Percentiles rank a stretch among this genome's conserved stretches.
Evolutionary conservation across 2,329 filamentous ascomycete species (phyloP).

Genomic region (Juglanconis oblonga): DNA sequence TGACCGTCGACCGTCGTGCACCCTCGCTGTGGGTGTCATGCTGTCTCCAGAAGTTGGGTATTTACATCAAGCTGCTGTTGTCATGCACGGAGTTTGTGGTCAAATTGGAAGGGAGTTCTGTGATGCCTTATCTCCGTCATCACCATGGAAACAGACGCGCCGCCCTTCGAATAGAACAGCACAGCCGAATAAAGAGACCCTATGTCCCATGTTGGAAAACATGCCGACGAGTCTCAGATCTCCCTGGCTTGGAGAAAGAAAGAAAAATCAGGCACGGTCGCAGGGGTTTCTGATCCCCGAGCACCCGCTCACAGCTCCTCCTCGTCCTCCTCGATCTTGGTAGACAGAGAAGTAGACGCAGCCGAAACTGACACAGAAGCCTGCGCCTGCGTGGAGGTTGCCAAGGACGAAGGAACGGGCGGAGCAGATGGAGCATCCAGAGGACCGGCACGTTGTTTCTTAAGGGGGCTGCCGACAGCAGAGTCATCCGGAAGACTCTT

Average conservation of each 20-base stretch:
- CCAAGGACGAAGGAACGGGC: not conserved
- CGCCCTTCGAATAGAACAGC: too few species aligned
- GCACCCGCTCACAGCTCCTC: slow-evolving; percentile 23
- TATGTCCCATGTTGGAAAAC: too few species aligned
- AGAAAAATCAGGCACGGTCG: not conserved
- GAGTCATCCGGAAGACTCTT: slow-evolving; percentile 45
- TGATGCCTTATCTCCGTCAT: too few species aligned
- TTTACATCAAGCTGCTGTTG: not conserved
- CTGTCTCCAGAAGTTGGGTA: not conserved
- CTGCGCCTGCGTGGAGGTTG: not conserved
- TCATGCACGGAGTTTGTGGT: not conserved
- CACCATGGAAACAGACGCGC: too few species aligned
- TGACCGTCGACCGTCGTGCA: not conserved
- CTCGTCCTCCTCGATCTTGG: slow-evolving; percentile 11
- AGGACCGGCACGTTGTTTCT: slow-evolving; percentile 68
- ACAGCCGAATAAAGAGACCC: too few species aligned
- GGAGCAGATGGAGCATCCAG: slow-evolving; percentile 37
- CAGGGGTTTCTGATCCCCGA: slow-evolving; percentile 15
- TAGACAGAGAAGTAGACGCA: not conserved
- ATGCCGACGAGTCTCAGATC: too few species aligned
- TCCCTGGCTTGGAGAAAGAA: not conserved
- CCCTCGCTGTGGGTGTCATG: not conserved
- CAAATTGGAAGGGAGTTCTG: not conserved
- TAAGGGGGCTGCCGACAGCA: slow-evolving; percentile 66
- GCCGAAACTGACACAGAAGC: slow-evolving; percentile 12